These are phyloP conservation scores for Grifola frondosa DNA, from an alignment of 1,284 basidiomycete species.

Conservation along the genomic window DNA sequence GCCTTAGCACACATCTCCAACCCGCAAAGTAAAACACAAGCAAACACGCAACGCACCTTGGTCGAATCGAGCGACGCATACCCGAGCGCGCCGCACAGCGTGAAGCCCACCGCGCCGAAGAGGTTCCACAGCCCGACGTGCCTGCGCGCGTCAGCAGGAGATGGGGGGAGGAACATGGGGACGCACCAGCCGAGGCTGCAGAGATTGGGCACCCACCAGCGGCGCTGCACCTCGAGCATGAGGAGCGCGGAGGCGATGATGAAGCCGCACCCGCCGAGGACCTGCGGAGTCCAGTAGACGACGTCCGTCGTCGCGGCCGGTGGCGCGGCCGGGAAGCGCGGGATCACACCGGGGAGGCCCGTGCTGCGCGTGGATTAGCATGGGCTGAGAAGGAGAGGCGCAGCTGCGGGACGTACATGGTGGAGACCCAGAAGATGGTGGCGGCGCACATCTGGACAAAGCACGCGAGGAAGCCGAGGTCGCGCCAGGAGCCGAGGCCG, in stretches of 20 bases:
- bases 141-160: constrained; percentile 11
- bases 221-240: constrained; percentile 55
- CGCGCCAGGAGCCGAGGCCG: constrained; percentile 42
- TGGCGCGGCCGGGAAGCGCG: constrained; percentile 21
- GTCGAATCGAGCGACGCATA: constrained; percentile 35
- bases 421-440: constrained; percentile 57
- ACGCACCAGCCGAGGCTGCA: constrained; percentile 52
- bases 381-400: not conserved
- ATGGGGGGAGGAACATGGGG: not conserved
- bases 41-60: constrained; percentile 15
- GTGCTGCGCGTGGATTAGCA: constrained; percentile 28
- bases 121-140: constrained; percentile 53
- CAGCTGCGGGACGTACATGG: constrained; percentile 32
- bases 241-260: constrained; percentile 49
- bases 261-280: constrained; percentile 57
- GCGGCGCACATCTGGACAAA: constrained; percentile 52
- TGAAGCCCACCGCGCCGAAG: constrained; percentile 55
- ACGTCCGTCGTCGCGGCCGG: constrained; percentile 36
- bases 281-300: constrained; percentile 54
- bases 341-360: constrained; percentile 51
- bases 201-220: constrained; percentile 46
- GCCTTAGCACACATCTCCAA: not conserved
- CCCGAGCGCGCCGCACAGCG: constrained; percentile 53
- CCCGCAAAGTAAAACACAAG: not conserved
- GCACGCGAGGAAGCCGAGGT: constrained; percentile 54